Conservation (phyloP, 2,329 filamentous ascomycete species). For the Chaetomiaceae sp. region DNA sequence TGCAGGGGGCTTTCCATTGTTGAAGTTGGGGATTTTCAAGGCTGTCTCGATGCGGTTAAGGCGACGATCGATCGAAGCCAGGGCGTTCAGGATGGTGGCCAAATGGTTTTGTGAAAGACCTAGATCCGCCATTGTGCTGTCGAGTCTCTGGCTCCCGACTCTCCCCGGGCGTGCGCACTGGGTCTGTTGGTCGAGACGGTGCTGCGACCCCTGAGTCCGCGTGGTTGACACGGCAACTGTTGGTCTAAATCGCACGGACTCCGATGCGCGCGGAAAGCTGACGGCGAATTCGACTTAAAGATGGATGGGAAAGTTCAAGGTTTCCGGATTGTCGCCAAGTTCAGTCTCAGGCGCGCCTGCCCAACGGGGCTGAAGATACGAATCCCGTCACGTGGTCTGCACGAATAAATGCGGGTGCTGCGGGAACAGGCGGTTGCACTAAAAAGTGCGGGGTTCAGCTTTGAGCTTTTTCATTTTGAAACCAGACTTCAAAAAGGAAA, state of each 20-base stretch:
- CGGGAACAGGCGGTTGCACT: slow-evolving; percentile 21
- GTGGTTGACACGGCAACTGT: too few species aligned
- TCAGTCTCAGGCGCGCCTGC: neutral
- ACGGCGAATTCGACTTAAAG: too few species aligned
- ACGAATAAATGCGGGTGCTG: slow-evolving; percentile 23
- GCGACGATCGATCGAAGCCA: slow-evolving; percentile 31
- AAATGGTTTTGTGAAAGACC: slow-evolving; percentile 21
- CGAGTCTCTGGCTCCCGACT: too few species aligned
- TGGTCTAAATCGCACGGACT: too few species aligned
- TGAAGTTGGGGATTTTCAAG: slow-evolving; percentile 19
- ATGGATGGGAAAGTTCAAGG: neutral
- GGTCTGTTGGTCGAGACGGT: neutral
- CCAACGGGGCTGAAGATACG: slow-evolving; percentile 10
- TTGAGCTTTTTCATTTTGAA: neutral
- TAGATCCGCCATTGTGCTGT: slow-evolving; percentile 24
- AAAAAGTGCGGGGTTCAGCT: slow-evolving; percentile 18
- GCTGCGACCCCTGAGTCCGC: too few species aligned
- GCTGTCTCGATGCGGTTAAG: slow-evolving; percentile 29
- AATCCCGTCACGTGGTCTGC: slow-evolving; percentile 27
- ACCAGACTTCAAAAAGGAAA: too few species aligned
- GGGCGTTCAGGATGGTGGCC: slow-evolving; percentile 27
- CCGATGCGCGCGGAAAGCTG: too few species aligned
- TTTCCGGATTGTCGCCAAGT: neutral
- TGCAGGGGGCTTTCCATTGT: neutral
- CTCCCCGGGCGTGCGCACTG: slow-evolving; percentile 4